A percentile compares a stretch with the other conserved stretches of the same genome.
Conservation (phyloP, 192 early-diverging fungal species). For the Coemansia sp. region DNA sequence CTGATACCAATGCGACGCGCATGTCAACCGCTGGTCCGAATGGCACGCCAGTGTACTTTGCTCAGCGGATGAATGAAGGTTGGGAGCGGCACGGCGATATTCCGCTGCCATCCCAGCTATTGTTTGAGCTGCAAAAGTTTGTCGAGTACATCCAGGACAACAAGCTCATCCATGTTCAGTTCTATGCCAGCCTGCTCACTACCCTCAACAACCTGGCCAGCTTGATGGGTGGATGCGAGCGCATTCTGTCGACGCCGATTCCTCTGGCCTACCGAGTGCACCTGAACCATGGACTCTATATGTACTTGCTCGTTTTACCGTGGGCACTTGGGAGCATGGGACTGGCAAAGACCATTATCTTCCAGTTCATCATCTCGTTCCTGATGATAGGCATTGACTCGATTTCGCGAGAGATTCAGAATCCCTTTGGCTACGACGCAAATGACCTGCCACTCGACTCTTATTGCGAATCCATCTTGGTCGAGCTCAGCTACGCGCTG, state of each 20-base stretch:
- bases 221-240: slow-evolving; percentile 73
- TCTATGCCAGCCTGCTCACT: slow-evolving; percentile 55
- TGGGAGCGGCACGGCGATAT: slow-evolving; percentile 34
- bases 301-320: slow-evolving; percentile 77
- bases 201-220: slow-evolving; percentile 58
- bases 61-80: slow-evolving; percentile 35
- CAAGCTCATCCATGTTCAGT: slow-evolving; percentile 40
- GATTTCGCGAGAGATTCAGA: slow-evolving; percentile 91
- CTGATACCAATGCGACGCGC: slow-evolving; percentile 4
- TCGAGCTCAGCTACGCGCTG: slow-evolving; percentile 44
- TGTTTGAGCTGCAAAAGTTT: slow-evolving; percentile 65
- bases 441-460: slow-evolving; percentile 70
- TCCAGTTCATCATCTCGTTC: slow-evolving; percentile 70
- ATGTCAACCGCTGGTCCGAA: slow-evolving; percentile 3
- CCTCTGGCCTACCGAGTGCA: slow-evolving; percentile 89
- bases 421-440: slow-evolving; percentile 83
- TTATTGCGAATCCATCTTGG: slow-evolving; percentile 55
- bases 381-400: slow-evolving; percentile 81
- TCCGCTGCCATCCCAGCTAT: slow-evolving; percentile 60
- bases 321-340: slow-evolving; percentile 70
- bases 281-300: slow-evolving; percentile 77
- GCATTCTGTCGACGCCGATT: slow-evolving; percentile 84
- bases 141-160: slow-evolving; percentile 54
- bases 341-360: slow-evolving; percentile 64
- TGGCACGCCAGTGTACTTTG: slow-evolving; percentile 18